A percentile compares a stretch with the other conserved stretches of the same genome.
Evolutionary conservation across 768 basidiomycete genomes (phyloP).

Genomic region (Hydnum rufescens): DNA sequence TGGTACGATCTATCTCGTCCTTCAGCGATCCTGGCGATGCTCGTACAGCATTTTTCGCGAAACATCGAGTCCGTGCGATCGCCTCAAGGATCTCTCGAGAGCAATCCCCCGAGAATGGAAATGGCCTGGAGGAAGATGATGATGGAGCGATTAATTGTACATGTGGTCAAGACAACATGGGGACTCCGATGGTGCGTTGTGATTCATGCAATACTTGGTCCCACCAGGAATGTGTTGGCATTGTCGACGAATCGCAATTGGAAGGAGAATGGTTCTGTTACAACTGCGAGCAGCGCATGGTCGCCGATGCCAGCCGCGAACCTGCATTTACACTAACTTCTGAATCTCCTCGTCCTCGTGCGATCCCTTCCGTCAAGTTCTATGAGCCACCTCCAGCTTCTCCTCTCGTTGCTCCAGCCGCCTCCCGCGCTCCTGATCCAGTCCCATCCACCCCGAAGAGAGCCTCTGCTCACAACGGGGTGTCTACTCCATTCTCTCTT

Average conservation of each 20-base stretch:
- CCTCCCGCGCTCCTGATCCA: too few species aligned
- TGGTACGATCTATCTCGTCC: slow-evolving; percentile 16
- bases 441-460: neutral
- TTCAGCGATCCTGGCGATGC: slow-evolving; percentile 62
- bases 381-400: neutral
- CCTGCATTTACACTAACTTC: neutral
- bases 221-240: slow-evolving; percentile 62
- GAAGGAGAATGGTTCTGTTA: slow-evolving; percentile 63
- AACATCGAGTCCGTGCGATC: slow-evolving; percentile 44
- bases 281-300: slow-evolving; percentile 21
- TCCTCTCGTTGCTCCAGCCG: neutral
- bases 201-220: slow-evolving; percentile 68
- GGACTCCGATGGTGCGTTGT: slow-evolving; percentile 62
- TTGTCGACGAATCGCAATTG: slow-evolving; percentile 38
- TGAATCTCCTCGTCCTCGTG: neutral
- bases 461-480: too few species aligned
- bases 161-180: slow-evolving; percentile 48
- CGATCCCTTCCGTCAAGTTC: neutral
- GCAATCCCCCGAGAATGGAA: slow-evolving; percentile 15
- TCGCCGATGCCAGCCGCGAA: neutral
- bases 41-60: slow-evolving; percentile 48
- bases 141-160: slow-evolving; percentile 40
- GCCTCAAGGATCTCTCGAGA: too few species aligned
- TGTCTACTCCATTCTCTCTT: neutral
- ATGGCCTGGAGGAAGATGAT: slow-evolving; percentile 25